Conservation (phyloP, 1,284 basidiomycete species). For the Trametes versicolor region DNA sequence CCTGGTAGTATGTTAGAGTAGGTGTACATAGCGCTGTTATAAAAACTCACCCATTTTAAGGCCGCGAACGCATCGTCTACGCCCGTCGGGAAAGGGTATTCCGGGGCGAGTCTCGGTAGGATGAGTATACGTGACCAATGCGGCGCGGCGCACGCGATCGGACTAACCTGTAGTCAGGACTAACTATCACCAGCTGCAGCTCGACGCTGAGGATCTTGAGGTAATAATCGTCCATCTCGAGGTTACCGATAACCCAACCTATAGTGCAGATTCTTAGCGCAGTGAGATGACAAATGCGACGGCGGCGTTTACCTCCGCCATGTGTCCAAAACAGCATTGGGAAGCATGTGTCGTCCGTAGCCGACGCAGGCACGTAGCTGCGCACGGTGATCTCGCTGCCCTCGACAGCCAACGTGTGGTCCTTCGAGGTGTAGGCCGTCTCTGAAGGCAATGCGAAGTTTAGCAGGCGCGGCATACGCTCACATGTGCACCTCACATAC, state of each 20-base stretch:
- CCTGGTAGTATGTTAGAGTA: not conserved
- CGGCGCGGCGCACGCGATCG: too few relatives aligned
- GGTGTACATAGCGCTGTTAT: not conserved
- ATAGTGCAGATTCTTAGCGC: not conserved
- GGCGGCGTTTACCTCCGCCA: slow-evolving; percentile 28
- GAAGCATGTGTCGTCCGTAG: slow-evolving; percentile 2
- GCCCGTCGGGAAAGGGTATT: slow-evolving; percentile 50
- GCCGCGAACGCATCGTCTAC: slow-evolving; percentile 49
- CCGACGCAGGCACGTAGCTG: slow-evolving; percentile 13
- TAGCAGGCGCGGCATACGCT: too few relatives aligned
- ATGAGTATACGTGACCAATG: not conserved
- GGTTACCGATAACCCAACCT: slow-evolving; percentile 22
- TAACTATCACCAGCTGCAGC: slow-evolving; percentile 11
- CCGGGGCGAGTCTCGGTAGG: slow-evolving; percentile 47
- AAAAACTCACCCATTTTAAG: slow-evolving; percentile 43
- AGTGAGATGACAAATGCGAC: too few relatives aligned
- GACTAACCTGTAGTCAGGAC: slow-evolving; percentile 20
- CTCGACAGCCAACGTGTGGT: slow-evolving; percentile 31
- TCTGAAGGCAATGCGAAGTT: slow-evolving; percentile 6
- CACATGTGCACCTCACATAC: not conserved
- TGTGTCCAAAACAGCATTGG: slow-evolving; percentile 32
- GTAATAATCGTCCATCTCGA: slow-evolving; percentile 26
- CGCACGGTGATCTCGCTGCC: slow-evolving; percentile 30
- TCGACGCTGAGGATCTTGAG: slow-evolving; percentile 13
- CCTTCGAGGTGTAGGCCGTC: slow-evolving; percentile 23